phyloP scores from a whole-genome alignment of 345 rosid genomes.

The Laguncularia racemosa region DNA sequence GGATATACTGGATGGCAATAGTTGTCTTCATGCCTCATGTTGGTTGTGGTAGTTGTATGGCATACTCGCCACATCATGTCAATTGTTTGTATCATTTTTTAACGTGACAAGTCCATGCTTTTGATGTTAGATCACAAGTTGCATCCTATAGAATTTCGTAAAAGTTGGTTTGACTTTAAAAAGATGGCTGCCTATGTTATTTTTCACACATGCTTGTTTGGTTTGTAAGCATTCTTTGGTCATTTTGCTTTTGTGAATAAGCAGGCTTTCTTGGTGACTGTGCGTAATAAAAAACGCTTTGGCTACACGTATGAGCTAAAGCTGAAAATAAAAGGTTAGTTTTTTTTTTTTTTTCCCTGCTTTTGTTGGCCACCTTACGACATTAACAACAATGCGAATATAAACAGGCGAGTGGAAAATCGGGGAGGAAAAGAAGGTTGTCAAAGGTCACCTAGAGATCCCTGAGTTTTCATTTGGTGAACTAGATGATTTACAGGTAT shows the following conservation, averaged over 20 bases:
- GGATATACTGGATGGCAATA: too few relatives aligned
- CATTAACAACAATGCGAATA: conserved; percentile 3
- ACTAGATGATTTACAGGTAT: conserved; percentile 89
- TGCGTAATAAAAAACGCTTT: conserved; percentile 83
- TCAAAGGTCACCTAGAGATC: conserved; percentile 62
- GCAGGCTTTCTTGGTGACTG: conserved; percentile 90
- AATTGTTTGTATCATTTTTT: too few relatives aligned
- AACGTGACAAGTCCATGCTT: too few relatives aligned
- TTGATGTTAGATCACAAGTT: too few relatives aligned
- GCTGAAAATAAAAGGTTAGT: conserved; percentile 61
- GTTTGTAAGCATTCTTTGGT: neutral
- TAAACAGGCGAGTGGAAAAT: conserved; percentile 73
- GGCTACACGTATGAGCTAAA: conserved; percentile 82
- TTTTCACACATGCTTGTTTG: neutral
- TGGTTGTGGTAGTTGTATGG: too few relatives aligned
- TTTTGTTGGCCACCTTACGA: neutral
- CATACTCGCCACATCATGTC: too few relatives aligned
- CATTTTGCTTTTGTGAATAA: conserved; percentile 4
- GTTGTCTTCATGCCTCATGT: too few relatives aligned
- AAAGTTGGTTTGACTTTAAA: too few relatives aligned
- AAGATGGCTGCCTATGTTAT: neutral
- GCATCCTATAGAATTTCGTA: too few relatives aligned
- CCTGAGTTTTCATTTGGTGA: conserved; percentile 90
- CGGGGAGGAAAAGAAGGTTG: conserved; percentile 48
- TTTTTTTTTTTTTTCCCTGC: neutral